Percentiles rank a stretch among this genome's conserved stretches.
Conservation (phyloP, 2,329 filamentous ascomycete species). For the Aphanoascus verrucosus region DNA sequence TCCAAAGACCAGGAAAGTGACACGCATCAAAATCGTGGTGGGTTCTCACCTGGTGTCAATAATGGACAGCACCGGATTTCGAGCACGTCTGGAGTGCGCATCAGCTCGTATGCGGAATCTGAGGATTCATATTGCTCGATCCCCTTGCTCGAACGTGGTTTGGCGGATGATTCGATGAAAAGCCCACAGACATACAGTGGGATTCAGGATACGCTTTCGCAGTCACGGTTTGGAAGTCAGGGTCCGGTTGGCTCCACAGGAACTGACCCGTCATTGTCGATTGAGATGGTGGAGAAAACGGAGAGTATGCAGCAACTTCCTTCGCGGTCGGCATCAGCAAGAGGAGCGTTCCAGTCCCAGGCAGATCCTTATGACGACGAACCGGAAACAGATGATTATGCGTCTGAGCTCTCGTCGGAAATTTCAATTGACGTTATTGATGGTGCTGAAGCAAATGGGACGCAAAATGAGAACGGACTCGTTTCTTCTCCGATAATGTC, state of each 20-base stretch:
- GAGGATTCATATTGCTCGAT: constrained; percentile 66
- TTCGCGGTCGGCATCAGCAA: constrained; percentile 27
- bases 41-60: neutral
- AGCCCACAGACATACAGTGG: constrained; percentile 25
- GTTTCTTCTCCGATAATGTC: constrained; percentile 26
- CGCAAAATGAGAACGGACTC: constrained; percentile 23
- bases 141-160: constrained; percentile 61
- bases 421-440: constrained; percentile 44
- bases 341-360: constrained; percentile 7
- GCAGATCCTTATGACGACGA: constrained; percentile 20
- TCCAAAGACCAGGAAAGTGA: neutral
- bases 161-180: constrained; percentile 41
- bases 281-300: constrained; percentile 42
- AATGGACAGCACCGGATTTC: neutral
- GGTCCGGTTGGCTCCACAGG: neutral
- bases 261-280: constrained; percentile 36
- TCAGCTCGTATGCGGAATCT: constrained; percentile 47
- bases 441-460: constrained; percentile 25
- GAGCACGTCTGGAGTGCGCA: constrained; percentile 14
- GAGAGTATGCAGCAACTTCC: constrained; percentile 42
- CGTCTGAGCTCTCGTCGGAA: constrained; percentile 45
- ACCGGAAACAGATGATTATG: constrained; percentile 42
- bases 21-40: neutral
- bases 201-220: neutral
- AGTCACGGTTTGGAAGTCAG: neutral